These are phyloP conservation scores for Herpetospermum pedunculosum DNA, from an alignment of 306 rosid genomes.

Conservation along the genomic window DNA sequence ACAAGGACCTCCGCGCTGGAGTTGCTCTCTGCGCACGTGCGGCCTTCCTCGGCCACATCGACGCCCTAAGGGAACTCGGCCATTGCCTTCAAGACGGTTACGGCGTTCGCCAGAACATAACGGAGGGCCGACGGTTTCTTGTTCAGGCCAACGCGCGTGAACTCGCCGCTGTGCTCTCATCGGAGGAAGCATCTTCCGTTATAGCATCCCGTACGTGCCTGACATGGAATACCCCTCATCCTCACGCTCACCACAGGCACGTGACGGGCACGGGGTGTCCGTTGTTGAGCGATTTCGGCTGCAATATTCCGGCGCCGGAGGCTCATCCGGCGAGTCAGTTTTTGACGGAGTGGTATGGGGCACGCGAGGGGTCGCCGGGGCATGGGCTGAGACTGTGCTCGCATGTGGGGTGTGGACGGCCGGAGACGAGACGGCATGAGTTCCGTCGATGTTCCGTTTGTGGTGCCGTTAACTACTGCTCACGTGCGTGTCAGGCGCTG, in stretches of 20 bases:
- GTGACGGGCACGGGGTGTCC: constrained; percentile 47
- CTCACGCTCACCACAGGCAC: constrained; percentile 23
- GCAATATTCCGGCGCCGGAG: constrained; percentile 77
- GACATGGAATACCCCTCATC: constrained; percentile 36
- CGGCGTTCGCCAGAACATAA: constrained; percentile 71
- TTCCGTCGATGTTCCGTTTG: constrained; percentile 90
- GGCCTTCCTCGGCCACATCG: constrained; percentile 79
- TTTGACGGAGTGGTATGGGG: constrained; percentile 55
- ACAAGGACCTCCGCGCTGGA: constrained; percentile 78
- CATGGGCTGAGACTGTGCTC: constrained; percentile 54
- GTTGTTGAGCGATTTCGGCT: constrained; percentile 68
- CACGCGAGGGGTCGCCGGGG: constrained; percentile 29
- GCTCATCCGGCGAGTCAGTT: constrained; percentile 58
- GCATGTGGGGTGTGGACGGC: constrained; percentile 82
- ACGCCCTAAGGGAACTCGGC: constrained; percentile 78
- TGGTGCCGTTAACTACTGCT: constrained; percentile 72
- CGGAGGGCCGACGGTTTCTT: constrained; percentile 70
- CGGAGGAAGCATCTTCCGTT: constrained; percentile 5
- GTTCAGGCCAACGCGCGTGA: constrained; percentile 93
- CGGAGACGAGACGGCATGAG: constrained; percentile 75
- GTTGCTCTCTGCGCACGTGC: constrained; percentile 90
- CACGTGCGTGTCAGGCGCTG: constrained; percentile 95
- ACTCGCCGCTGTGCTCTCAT: constrained; percentile 55
- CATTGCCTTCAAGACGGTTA: constrained; percentile 96
- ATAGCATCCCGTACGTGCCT: constrained; percentile 22